Percentiles rank a stretch among this genome's conserved stretches.
Evolutionary conservation across 352 stramenopile species (phyloP).

Genomic region (Blastocystis sp.): DNA sequence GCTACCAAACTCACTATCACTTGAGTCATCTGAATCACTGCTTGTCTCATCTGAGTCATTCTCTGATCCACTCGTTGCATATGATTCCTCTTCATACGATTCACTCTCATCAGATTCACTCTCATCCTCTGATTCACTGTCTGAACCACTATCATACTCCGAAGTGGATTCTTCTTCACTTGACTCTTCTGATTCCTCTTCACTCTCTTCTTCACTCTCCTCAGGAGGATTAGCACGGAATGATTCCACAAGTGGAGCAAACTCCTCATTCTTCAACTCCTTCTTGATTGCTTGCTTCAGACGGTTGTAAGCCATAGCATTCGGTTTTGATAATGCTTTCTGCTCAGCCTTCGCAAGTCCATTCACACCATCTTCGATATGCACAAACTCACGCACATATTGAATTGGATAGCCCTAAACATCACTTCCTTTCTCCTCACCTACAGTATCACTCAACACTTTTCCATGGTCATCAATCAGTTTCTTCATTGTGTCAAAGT

Average conservation of each 20-base stretch:
- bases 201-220: constrained; percentile 1
- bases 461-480: constrained; percentile 36
- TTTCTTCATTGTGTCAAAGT: constrained; percentile 50
- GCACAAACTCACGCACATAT: constrained; percentile 20
- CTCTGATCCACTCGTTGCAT: not conserved
- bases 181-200: no score
- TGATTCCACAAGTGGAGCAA: not conserved
- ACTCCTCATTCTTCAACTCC: constrained; percentile 29
- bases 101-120: not conserved
- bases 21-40: not conserved
- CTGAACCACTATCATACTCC: constrained; percentile 44
- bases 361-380: constrained; percentile 16
- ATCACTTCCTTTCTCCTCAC: not conserved
- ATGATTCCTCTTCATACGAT: constrained; percentile 7
- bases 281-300: constrained; percentile 51
- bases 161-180: not conserved
- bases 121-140: not conserved
- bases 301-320: constrained; percentile 52
- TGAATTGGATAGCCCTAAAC: constrained; percentile 7
- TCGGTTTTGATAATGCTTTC: constrained; percentile 7
- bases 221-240: constrained; percentile 17
- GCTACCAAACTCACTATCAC: constrained; percentile 38
- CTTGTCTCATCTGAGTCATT: not conserved
- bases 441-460: constrained; percentile 11
- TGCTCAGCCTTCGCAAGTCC: not conserved